phyloP scores from a whole-genome alignment of 2,329 filamentous ascomycete species.

The Botryosphaeria dothidea region DNA sequence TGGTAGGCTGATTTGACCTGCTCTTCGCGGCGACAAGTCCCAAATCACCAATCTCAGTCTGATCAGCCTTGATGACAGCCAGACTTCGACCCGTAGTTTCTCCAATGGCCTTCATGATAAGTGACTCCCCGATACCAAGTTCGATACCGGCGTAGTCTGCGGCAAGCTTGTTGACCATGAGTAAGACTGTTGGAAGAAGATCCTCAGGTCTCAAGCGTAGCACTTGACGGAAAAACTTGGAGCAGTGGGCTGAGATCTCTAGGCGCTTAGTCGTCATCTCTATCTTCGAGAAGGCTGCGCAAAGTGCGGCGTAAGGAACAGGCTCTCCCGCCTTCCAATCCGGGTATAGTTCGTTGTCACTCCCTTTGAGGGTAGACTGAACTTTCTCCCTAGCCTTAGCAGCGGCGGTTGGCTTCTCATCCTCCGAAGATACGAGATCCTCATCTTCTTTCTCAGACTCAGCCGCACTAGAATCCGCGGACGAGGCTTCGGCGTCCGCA shows the following conservation, averaged over 20 bases:
- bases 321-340: conserved; percentile 90
- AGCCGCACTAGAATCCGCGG: background rate
- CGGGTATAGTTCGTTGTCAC: conserved; percentile 78
- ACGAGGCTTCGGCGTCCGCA: background rate
- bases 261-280: conserved; percentile 93
- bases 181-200: conserved; percentile 80
- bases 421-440: conserved; percentile 54
- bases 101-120: conserved; percentile 98
- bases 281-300: conserved; percentile 89
- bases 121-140: conserved; percentile 94
- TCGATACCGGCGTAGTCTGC: conserved; percentile 97
- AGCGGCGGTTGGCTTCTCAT: conserved; percentile 69
- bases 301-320: conserved; percentile 92
- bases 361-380: conserved; percentile 71
- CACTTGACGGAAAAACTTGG: conserved; percentile 91
- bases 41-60: conserved; percentile 94
- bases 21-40: conserved; percentile 95
- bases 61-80: conserved; percentile 88
- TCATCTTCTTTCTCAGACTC: conserved; percentile 36
- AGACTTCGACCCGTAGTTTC: conserved; percentile 89
- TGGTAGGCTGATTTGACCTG: conserved; percentile 90
- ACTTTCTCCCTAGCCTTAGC: conserved; percentile 79
- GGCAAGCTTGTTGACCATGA: conserved; percentile 98
- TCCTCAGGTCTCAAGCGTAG: conserved; percentile 85
- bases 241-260: conserved; percentile 84